A percentile compares a stretch with the other conserved stretches of the same genome.
These are phyloP conservation scores for Aspergillus viridinutans DNA, from an alignment of 2,329 filamentous ascomycete species.

Conservation along the genomic window DNA sequence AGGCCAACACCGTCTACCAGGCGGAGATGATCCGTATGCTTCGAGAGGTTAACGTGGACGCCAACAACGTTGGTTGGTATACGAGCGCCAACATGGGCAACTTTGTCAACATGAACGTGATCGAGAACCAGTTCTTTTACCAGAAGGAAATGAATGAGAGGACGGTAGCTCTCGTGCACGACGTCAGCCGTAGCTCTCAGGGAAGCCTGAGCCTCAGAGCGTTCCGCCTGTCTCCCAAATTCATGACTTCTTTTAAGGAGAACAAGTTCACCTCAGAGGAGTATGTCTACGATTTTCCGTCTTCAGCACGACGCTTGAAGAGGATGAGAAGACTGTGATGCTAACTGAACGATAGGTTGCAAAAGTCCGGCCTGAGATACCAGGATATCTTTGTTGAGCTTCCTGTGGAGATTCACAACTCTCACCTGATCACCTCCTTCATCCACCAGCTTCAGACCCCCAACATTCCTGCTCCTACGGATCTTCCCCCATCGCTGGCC, in stretches of 20 bases:
- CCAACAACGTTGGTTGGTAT: constrained; percentile 98
- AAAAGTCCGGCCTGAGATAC: constrained; percentile 90
- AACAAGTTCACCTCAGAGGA: constrained; percentile 94
- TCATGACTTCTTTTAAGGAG: constrained; percentile 93
- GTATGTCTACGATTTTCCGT: constrained; percentile 51
- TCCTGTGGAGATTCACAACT: constrained; percentile 89
- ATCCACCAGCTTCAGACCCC: constrained; percentile 82
- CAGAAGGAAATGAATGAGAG: constrained; percentile 86
- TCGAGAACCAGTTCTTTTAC: constrained; percentile 98
- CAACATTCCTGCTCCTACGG: constrained; percentile 61
- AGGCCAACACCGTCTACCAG: constrained; percentile 84
- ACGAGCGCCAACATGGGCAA: constrained; percentile 98
- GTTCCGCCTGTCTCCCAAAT: constrained; percentile 80
- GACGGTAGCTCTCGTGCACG: constrained; percentile 86
- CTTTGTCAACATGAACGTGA: constrained; percentile 89
- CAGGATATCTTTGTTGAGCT: constrained; percentile 91
- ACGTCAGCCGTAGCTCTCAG: constrained; percentile 91
- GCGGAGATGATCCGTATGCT: constrained; percentile 96
- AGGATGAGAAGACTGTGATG: constrained; percentile 1
- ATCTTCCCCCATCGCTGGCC: constrained; percentile 72
- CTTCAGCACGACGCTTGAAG: not conserved
- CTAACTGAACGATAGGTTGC: constrained; percentile 59
- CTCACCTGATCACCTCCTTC: constrained; percentile 90
- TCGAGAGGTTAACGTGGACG: constrained; percentile 96
- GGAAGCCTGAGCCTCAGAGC: constrained; percentile 85